Conservation (phyloP, 345 rosid species). For the Populus pruinosa region DNA sequence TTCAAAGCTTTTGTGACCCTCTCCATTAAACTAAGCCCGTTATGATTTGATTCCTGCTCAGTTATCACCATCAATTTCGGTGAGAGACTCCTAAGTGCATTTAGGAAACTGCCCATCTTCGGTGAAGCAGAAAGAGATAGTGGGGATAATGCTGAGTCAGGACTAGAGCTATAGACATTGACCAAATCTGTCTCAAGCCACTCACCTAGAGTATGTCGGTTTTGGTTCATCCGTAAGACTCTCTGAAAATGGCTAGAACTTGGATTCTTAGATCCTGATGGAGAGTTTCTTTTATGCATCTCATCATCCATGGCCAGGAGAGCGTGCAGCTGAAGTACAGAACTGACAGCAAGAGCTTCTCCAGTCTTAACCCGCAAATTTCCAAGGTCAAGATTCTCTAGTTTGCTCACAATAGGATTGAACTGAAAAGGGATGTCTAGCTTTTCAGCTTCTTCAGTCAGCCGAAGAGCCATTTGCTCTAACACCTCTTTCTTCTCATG, state of each 20-base stretch:
- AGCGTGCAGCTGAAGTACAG: slow-evolving; percentile 64
- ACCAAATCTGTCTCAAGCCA: slow-evolving; percentile 60
- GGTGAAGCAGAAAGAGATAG: slow-evolving; percentile 37
- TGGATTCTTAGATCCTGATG: slow-evolving; percentile 30
- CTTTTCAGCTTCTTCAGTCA: slow-evolving; percentile 67
- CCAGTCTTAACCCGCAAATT: slow-evolving; percentile 63
- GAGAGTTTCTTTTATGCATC: slow-evolving; percentile 34
- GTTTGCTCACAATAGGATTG: slow-evolving; percentile 51
- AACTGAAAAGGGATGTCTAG: slow-evolving; percentile 71
- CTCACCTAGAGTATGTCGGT: slow-evolving; percentile 55
- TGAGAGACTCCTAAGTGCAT: slow-evolving; percentile 52
- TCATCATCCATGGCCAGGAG: slow-evolving; percentile 58
- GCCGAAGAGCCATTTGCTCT: slow-evolving; percentile 55
- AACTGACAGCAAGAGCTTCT: slow-evolving; percentile 69
- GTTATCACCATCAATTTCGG: slow-evolving; percentile 65
- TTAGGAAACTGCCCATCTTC: slow-evolving; percentile 47
- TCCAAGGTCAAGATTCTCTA: slow-evolving; percentile 54
- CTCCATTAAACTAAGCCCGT: slow-evolving; percentile 48
- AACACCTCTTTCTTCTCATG: slow-evolving; percentile 61
- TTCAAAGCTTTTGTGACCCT: slow-evolving; percentile 56
- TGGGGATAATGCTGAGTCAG: slow-evolving; percentile 52
- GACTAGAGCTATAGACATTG: slow-evolving; percentile 34
- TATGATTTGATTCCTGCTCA: slow-evolving; percentile 67
- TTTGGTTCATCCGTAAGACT: slow-evolving; percentile 30
- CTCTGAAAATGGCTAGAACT: slow-evolving; percentile 30